Percentiles rank a stretch among this genome's conserved stretches.
phyloP scores from a whole-genome alignment of 2,329 filamentous ascomycete genomes.

The Aspergillus sp. region DNA sequence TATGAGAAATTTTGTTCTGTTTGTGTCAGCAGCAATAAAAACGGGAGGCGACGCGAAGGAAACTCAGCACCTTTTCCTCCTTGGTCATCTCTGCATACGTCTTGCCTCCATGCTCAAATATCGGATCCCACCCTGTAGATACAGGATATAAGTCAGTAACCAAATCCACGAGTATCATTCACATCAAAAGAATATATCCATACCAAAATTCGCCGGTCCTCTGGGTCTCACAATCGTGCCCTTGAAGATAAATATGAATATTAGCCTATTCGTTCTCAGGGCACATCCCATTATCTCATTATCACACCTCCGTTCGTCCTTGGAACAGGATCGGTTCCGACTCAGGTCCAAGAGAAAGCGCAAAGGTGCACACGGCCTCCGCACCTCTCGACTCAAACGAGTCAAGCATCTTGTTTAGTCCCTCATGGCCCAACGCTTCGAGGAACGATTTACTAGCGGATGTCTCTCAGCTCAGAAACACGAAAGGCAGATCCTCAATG shows the following conservation, averaged over 20 bases:
- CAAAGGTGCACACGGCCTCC: slow-evolving; percentile 94
- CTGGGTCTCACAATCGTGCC: slow-evolving; percentile 82
- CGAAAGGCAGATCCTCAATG: background rate
- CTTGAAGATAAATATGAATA: slow-evolving; percentile 33
- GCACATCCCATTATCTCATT: background rate
- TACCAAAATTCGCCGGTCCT: slow-evolving; percentile 80
- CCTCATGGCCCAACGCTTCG: slow-evolving; percentile 73
- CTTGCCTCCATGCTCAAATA: slow-evolving; percentile 89
- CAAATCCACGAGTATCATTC: background rate
- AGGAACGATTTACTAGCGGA: slow-evolving; percentile 86
- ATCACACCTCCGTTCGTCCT: slow-evolving; percentile 73
- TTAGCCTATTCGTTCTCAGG: slow-evolving; percentile 4
- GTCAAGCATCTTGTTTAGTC: slow-evolving; percentile 85
- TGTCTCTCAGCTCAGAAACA: slow-evolving; percentile 8
- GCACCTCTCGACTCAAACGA: slow-evolving; percentile 89
- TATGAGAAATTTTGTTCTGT: slow-evolving; percentile 86
- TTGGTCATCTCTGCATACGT: slow-evolving; percentile 97
- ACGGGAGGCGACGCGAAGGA: background rate
- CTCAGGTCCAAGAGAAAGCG: slow-evolving; percentile 81
- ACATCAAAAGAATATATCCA: slow-evolving; percentile 28
- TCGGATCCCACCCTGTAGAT: slow-evolving; percentile 81
- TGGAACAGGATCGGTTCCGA: slow-evolving; percentile 86
- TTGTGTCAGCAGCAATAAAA: slow-evolving; percentile 18
- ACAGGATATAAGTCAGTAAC: background rate
- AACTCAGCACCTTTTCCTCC: slow-evolving; percentile 70